Base-by-base conservation (phyloP, 495 filamentous ascomycete genomes). In the Articulospora tetracladia region DNA sequence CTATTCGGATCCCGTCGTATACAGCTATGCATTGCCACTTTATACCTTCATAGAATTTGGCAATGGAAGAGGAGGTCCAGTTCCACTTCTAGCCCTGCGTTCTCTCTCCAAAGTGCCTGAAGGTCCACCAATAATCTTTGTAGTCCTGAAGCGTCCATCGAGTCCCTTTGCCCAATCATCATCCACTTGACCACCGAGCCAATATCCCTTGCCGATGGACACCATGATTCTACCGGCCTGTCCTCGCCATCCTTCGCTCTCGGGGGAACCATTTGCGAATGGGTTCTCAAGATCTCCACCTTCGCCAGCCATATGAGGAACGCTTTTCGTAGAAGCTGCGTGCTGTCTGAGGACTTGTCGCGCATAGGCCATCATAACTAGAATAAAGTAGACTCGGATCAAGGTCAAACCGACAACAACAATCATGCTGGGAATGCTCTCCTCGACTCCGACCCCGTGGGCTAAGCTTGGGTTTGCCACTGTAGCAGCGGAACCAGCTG, bases 331-430 rank as follows among this genome's bases (percentile, higher is more conserved):
- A 44, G 81, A 69, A 64, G 79, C 79, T n/a, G 79, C 68, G 57
- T 84, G 79, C 44, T 79, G 76, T 26, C 89, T 81, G 48, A 97
- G 72, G 12, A 89, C 82, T 58, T 83, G 77, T 52, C 91, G 82
- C 13, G 92, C 91, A 69, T 87, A 92, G 19, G 90, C 85, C 66
- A 93, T 81, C 70, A 95, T 81, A 44, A 96, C 80, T 24, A 96
- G 76, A 48, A 86, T 79, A 63, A 92, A 90, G 71, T 96, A 97
- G 13, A 86, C 58, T 24, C 92, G 78, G 13, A 96, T 68, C 1
- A 81, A 70, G 82, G 88, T 94, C 32, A 97, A 78, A 8, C 79
- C 65, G 6, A 80, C 78, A 60, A 95, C 87, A 51, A 93, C 80
- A 1, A 86, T 70, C 64, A 97, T 85, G 69, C 87, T 90, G 49